These are phyloP conservation scores for Clausena lansium DNA, from an alignment of 345 rosid species.

Conservation along the genomic window DNA sequence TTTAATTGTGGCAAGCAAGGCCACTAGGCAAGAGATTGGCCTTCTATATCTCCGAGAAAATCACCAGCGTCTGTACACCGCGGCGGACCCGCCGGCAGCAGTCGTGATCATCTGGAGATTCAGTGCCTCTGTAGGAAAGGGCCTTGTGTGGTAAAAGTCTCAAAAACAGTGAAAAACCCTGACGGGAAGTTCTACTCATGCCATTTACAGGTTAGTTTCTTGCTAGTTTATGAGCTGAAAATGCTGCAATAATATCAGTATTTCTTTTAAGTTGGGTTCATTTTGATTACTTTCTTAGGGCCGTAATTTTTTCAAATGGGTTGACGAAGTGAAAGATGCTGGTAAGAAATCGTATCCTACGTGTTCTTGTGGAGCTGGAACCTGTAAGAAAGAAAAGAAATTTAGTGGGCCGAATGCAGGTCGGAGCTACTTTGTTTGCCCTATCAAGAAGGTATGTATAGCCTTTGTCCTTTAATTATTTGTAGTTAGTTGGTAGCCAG, in stretches of 20 bases:
- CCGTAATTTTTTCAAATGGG: constrained; percentile 17
- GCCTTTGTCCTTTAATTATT: neutral
- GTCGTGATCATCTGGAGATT: constrained; percentile 4
- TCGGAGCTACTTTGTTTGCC: constrained; percentile 26
- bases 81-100: neutral
- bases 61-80: no score
- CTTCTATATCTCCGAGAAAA: no score
- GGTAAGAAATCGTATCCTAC: neutral
- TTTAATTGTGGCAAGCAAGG: constrained; percentile 9
- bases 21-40: no score
- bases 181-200: constrained; percentile 10
- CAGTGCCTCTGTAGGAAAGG: constrained; percentile 19
- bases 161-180: neutral
- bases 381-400: neutral
- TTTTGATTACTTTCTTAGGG: neutral
- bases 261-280: neutral
- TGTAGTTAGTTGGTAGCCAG: neutral
- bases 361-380: constrained; percentile 29
- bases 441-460: constrained; percentile 20
- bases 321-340: neutral
- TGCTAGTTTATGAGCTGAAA: neutral
- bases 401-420: constrained; percentile 8
- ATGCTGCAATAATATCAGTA: neutral
- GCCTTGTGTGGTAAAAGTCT: neutral
- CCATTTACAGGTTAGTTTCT: neutral